Evolutionary conservation across 106 monocot species (phyloP).

Genomic region (Agapanthus africanus): DNA sequence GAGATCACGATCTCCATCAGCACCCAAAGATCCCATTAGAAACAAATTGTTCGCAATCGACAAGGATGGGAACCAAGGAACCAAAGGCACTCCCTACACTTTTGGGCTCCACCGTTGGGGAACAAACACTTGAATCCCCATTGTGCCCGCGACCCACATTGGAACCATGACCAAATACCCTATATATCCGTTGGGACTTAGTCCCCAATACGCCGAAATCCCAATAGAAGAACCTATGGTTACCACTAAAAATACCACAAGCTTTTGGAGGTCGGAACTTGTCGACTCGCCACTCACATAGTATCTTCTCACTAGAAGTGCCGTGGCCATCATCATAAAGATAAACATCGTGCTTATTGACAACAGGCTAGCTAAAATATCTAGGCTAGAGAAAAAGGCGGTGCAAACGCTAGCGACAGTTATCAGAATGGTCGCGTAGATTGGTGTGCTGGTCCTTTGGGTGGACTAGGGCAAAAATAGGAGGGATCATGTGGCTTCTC

Average conservation of each 20-base stretch:
- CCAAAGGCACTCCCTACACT: conserved; percentile 31
- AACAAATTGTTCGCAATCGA: conserved; percentile 28
- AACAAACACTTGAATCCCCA: conserved; percentile 17
- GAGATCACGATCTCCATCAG: no score
- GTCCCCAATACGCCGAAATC: conserved; percentile 24
- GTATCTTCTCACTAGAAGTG: conserved; percentile 30
- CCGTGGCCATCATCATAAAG: conserved; percentile 30
- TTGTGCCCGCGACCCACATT: conserved; percentile 20
- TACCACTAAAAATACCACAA: conserved; percentile 9
- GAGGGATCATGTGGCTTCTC: conserved; percentile 26
- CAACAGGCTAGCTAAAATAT: conserved; percentile 12
- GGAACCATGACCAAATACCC: conserved; percentile 25
- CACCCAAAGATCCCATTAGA: conserved; percentile 30
- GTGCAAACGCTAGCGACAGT: conserved; percentile 15
- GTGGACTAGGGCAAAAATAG: conserved; percentile 32
- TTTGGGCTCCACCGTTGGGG: conserved; percentile 20
- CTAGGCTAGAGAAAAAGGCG: conserved; percentile 27
- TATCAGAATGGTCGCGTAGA: conserved; percentile 24
- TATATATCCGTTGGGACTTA: conserved; percentile 18
- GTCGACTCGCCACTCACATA: conserved; percentile 17
- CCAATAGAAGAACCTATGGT: conserved; percentile 14
- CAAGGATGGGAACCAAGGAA: conserved; percentile 32
- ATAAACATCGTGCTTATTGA: conserved; percentile 32
- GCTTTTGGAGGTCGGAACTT: conserved; percentile 11
- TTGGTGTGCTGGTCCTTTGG: conserved; percentile 27